Percentiles rank a stretch among this genome's conserved stretches.
Conservation (phyloP, 148 eudicot species). For the Rhododendron griersonianum region DNA sequence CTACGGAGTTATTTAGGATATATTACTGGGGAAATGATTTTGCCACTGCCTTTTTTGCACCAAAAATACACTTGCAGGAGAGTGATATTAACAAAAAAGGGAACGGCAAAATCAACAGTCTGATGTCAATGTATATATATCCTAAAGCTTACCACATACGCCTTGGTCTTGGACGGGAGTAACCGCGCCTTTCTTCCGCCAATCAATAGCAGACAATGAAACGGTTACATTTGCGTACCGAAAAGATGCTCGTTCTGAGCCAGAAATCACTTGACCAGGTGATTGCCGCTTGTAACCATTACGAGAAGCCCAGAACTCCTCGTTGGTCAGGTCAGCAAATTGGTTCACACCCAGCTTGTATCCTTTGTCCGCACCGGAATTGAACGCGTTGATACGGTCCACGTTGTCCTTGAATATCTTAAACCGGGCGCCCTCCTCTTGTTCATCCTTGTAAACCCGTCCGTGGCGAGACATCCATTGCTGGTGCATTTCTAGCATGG, state of each 20-base stretch:
- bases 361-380: conserved; percentile 13
- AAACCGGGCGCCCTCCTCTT: conserved; percentile 43
- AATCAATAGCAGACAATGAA: conserved; percentile 31
- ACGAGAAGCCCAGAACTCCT: conserved; percentile 42
- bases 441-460: conserved; percentile 36
- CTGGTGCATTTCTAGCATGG: conserved; percentile 43
- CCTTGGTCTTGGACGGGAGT: conserved; percentile 57
- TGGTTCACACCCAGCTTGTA: conserved; percentile 42
- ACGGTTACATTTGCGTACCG: conserved; percentile 35
- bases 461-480: conserved; percentile 58
- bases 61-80: too few relatives aligned
- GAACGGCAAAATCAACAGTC: too few relatives aligned
- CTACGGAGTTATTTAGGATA: too few relatives aligned
- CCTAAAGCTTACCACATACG: conserved; percentile 40
- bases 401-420: conserved; percentile 48
- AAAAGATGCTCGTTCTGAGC: conserved; percentile 17
- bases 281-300: conserved; percentile 36
- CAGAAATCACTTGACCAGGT: not conserved
- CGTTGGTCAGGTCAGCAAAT: conserved; percentile 59
- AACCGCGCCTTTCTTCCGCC: conserved; percentile 58
- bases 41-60: too few relatives aligned
- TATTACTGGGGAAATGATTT: too few relatives aligned
- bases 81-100: too few relatives aligned
- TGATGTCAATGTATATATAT: too few relatives aligned
- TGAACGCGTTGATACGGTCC: conserved; percentile 38